Evolutionary conservation across 768 basidiomycete species (phyloP), one percentile per base, ranked within the genome.

Genomic region (Lentinula detonsa): DNA sequence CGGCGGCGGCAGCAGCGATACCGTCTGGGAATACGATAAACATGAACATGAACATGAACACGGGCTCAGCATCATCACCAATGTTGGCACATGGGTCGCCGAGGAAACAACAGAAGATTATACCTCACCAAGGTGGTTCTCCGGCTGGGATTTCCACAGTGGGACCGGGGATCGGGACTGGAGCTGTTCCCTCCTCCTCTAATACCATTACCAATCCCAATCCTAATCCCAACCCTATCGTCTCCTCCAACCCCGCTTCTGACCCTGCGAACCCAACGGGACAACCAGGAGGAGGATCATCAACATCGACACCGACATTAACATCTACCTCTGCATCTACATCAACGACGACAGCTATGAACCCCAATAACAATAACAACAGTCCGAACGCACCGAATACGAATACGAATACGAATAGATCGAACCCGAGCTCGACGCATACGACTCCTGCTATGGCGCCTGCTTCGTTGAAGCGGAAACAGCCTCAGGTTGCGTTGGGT

Each of bases 41-140:
- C 5, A 42, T 31, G 50, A 13, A 66, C 68, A 8, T 56, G 37
- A 28, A 39, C 57, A 69, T 74, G 65, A 74, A 68, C 64, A 84
- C 82, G 31, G 83, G 81, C 2, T 71, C 75, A 2, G 69, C 82
- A 1, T 70, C 76, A 42, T 82, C 85, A 57, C 15, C 15, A 16
- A 43, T 43, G 42, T 16, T 6, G 4, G 79, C 79, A 57, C 75
- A 77, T 61, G 84, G 77, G 62, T 82, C 84, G 28, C 83, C 83
- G 11, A 80, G 78, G 71, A 89, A 90, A 73, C 83, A 84, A 72
- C 80, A 82, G 68, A 87, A 87, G 69, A 79, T 80, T 53, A 80
- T 82, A 63, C 80, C 79, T 4, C 53, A 55, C 62, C 65, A 50
- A 42, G 18, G 18, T 28, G 43, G 63, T 35, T 64, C 59, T 42